Percentiles rank a stretch among this genome's conserved stretches.
phyloP scores from a whole-genome alignment of 1,139 yeast species.

The Nadsonia starkeyi-henricii region DNA sequence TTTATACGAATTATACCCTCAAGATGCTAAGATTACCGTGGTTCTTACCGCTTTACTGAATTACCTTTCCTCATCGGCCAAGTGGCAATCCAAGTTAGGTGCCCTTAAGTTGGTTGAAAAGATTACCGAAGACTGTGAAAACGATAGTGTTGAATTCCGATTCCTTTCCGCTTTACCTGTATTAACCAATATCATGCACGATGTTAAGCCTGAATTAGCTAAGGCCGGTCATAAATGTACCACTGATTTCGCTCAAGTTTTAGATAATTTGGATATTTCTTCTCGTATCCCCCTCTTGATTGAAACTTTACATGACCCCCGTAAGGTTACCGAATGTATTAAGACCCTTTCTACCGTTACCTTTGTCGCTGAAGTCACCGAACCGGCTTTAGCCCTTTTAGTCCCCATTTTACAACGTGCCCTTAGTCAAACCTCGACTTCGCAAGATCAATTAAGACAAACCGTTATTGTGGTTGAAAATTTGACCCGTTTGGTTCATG shows the following conservation, averaged over 20 bases:
- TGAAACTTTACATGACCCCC: constrained; percentile 80
- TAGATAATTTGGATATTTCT: constrained; percentile 84
- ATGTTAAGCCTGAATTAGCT: constrained; percentile 91
- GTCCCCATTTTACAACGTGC: constrained; percentile 92
- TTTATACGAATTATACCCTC: constrained; percentile 53
- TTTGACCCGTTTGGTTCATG: constrained; percentile 87
- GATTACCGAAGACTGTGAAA: constrained; percentile 66
- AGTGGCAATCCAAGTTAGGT: constrained; percentile 84
- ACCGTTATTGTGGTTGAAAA: constrained; percentile 94
- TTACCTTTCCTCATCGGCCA: constrained; percentile 70
- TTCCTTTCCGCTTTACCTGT: constrained; percentile 73
- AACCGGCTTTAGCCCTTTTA: constrained; percentile 77
- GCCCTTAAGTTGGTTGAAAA: constrained; percentile 63
- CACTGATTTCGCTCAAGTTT: constrained; percentile 57
- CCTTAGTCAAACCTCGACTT: constrained; percentile 71
- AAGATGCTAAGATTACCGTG: constrained; percentile 65
- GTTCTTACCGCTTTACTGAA: constrained; percentile 46
- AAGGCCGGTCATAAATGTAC: constrained; percentile 66
- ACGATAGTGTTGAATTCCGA: constrained; percentile 69
- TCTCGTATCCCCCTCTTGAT: constrained; percentile 79
- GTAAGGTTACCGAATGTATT: constrained; percentile 77
- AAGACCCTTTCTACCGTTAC: constrained; percentile 86
- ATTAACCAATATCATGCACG: constrained; percentile 80
- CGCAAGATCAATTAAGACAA: constrained; percentile 93
- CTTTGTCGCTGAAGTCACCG: constrained; percentile 96